phyloP scores from a whole-genome alignment of 116 monocot species.

The Zostera marina region DNA sequence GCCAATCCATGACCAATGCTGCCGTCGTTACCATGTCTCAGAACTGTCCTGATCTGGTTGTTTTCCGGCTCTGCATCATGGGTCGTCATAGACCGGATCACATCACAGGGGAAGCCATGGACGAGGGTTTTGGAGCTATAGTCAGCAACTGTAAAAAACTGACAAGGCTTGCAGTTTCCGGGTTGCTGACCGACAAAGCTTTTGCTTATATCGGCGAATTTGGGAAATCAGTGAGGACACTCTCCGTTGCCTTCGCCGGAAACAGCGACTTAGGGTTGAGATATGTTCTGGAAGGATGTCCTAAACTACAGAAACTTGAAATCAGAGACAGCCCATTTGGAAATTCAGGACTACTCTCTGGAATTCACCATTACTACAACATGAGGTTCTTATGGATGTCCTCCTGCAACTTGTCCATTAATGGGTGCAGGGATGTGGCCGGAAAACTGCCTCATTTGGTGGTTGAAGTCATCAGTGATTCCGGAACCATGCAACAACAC shows the following conservation, averaged over 20 bases:
- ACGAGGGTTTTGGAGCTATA: constrained; percentile 80
- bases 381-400: constrained; percentile 98
- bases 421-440: constrained; percentile 67
- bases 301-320: constrained; percentile 71
- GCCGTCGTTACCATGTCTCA: constrained; percentile 61
- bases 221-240: constrained; percentile 57
- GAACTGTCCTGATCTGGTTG: constrained; percentile 58
- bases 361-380: constrained; percentile 65
- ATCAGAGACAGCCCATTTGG: constrained; percentile 84
- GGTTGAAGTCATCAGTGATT: constrained; percentile 49
- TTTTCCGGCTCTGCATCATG: constrained; percentile 90
- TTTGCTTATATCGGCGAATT: constrained; percentile 67
- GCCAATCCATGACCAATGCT: constrained; percentile 70
- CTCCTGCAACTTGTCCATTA: constrained; percentile 44
- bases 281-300: constrained; percentile 76
- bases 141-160: constrained; percentile 83
- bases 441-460: constrained; percentile 38
- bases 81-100: constrained; percentile 55
- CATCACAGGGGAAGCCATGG: constrained; percentile 63
- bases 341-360: constrained; percentile 45
- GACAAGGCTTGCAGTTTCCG: constrained; percentile 72
- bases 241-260: constrained; percentile 83
- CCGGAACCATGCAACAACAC: not conserved
- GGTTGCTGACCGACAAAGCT: constrained; percentile 64
- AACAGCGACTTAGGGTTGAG: constrained; percentile 44